A percentile compares a stretch with the other conserved stretches of the same genome.
phyloP scores from a whole-genome alignment of 2,329 filamentous ascomycete genomes.

The Ceratocystis variospora region DNA sequence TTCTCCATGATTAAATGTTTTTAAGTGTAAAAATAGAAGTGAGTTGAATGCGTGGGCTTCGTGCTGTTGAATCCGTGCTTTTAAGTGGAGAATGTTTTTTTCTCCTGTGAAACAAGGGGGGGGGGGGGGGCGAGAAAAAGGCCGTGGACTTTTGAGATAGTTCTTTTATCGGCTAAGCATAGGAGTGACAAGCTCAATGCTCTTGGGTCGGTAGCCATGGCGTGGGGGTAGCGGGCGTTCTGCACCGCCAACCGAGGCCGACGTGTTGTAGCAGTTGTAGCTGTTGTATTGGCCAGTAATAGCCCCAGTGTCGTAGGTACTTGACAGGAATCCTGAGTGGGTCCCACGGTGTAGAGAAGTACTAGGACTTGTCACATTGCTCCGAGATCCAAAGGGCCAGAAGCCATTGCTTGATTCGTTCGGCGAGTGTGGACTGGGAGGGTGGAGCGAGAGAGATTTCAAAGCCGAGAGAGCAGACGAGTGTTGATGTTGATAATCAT shows the following conservation, averaged over 20 bases:
- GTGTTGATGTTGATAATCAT: conserved; percentile 25
- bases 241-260: conserved; percentile 26
- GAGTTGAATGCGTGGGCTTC: conserved; percentile 6
- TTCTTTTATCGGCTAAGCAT: conserved; percentile 35
- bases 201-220: conserved; percentile 44
- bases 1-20: conserved; percentile 3
- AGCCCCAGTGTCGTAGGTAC: conserved; percentile 37
- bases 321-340: conserved; percentile 33
- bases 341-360: conserved; percentile 36
- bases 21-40: conserved; percentile 1
- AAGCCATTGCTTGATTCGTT: conserved; percentile 30
- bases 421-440: conserved; percentile 44
- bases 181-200: conserved; percentile 50
- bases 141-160: neutral
- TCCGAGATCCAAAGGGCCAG: conserved; percentile 40
- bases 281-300: conserved; percentile 28
- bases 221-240: conserved; percentile 46
- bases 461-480: conserved; percentile 43
- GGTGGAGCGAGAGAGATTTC: conserved; percentile 40
- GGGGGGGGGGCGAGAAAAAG: neutral
- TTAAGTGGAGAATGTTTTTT: neutral
- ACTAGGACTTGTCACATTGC: conserved; percentile 38
- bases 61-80: conserved; percentile 16
- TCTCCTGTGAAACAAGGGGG: neutral
- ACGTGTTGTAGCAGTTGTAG: conserved; percentile 20